These are phyloP conservation scores for Aotearoamyces nothofagi DNA, from an alignment of 2,329 filamentous ascomycete genomes.

Conservation along the genomic window DNA sequence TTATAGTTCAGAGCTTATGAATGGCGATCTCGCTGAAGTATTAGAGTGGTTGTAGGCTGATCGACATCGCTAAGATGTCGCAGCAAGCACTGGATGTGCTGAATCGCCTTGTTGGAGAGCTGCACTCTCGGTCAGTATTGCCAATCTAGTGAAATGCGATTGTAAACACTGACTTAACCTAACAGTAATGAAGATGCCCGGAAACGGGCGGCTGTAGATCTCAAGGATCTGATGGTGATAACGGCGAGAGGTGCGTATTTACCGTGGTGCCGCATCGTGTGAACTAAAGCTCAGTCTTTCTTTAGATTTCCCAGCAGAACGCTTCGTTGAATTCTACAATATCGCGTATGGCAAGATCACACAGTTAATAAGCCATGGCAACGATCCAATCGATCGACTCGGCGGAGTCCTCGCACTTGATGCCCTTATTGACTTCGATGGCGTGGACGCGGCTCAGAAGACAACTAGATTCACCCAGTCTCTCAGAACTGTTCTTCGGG, in stretches of 20 bases:
- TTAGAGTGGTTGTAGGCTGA: slow-evolving; percentile 1
- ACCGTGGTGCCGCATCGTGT: neutral
- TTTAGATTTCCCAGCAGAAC: slow-evolving; percentile 63
- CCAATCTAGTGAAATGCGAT: neutral
- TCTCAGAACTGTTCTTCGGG: slow-evolving; percentile 72
- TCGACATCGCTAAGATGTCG: slow-evolving; percentile 1
- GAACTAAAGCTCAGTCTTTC: slow-evolving; percentile 1
- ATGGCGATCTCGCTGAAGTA: neutral
- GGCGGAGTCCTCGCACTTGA: slow-evolving; percentile 88
- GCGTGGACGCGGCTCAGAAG: slow-evolving; percentile 83
- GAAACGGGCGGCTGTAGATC: slow-evolving; percentile 18
- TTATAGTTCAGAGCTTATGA: neutral
- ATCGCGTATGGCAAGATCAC: slow-evolving; percentile 51
- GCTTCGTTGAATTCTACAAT: slow-evolving; percentile 59
- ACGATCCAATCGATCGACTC: slow-evolving; percentile 74
- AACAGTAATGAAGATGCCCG: slow-evolving; percentile 17
- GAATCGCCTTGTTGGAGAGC: slow-evolving; percentile 2
- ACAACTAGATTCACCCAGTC: slow-evolving; percentile 90
- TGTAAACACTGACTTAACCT: neutral
- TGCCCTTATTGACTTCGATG: slow-evolving; percentile 88
- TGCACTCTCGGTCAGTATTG: slow-evolving; percentile 2
- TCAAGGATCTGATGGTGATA: slow-evolving; percentile 19
- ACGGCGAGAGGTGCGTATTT: slow-evolving; percentile 17
- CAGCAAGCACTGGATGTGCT: neutral
- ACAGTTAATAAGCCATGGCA: slow-evolving; percentile 67